A percentile compares a stretch with the other conserved stretches of the same genome.
These are phyloP conservation scores for Cordyceps cicadae DNA, from an alignment of 2,329 filamentous ascomycete species.

Conservation along the genomic window DNA sequence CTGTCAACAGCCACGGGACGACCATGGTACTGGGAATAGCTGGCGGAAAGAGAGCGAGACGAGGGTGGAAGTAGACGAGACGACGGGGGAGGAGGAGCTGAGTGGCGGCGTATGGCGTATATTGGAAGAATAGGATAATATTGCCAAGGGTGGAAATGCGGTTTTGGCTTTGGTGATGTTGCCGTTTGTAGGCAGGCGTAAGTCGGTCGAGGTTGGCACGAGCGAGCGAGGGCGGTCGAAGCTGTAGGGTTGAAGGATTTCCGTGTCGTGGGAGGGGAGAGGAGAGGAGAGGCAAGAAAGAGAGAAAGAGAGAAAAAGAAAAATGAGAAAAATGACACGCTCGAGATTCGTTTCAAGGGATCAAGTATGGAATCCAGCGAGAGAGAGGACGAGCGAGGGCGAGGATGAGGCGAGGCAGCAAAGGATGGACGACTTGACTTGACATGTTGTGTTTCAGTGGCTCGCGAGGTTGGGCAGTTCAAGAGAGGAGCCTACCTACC, in stretches of 20 bases:
- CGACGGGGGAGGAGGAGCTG: not conserved
- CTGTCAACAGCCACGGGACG: not conserved
- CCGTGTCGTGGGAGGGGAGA: not conserved
- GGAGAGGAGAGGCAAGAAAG: too few relatives aligned
- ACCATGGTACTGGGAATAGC: conserved; percentile 6
- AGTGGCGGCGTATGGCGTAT: not conserved
- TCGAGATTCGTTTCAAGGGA: not conserved
- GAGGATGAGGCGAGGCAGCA: not conserved
- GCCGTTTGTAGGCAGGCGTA: conserved; percentile 2
- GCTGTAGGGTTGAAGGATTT: not conserved
- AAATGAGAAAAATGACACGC: not conserved
- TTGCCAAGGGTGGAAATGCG: conserved; percentile 4
- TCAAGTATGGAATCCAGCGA: not conserved
- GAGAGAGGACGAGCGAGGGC: not conserved
- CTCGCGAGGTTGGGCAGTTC: conserved; percentile 1
- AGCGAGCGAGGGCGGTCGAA: not conserved
- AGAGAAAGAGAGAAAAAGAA: too few relatives aligned
- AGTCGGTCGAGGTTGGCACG: not conserved
- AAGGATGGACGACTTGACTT: not conserved
- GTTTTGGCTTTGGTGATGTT: not conserved
- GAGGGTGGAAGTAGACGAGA: not conserved
- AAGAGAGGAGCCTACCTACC: not conserved
- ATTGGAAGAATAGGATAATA: not conserved
- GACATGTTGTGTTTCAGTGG: conserved; percentile 7
- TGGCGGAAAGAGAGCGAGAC: not conserved